Conservation (phyloP, 352 stramenopile genomes). For the Globisporangium spiculum region DNA sequence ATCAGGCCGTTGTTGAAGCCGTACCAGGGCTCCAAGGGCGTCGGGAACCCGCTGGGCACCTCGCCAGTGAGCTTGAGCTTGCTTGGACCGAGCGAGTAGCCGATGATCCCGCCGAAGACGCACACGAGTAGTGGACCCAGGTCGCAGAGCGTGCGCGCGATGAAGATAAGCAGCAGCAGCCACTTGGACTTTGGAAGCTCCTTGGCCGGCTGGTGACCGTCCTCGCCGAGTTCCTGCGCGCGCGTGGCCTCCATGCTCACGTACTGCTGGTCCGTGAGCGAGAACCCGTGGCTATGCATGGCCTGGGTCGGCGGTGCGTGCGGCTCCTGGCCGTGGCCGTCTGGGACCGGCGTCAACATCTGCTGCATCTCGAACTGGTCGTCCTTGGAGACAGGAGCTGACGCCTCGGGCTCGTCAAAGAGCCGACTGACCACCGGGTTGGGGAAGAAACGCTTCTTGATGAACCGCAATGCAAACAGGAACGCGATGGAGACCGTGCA, state of each 20-base stretch:
- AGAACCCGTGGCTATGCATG: conserved; percentile 32
- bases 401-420: conserved; percentile 21
- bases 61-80: conserved; percentile 65
- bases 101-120: conserved; percentile 53
- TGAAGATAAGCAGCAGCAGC: conserved; percentile 27
- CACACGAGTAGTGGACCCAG: conserved; percentile 74
- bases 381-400: not conserved
- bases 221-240: conserved; percentile 4
- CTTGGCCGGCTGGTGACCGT: conserved; percentile 1
- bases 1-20: conserved; percentile 43
- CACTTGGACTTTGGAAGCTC: conserved; percentile 20
- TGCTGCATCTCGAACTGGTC: conserved; percentile 15
- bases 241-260: conserved; percentile 28
- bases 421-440: conserved; percentile 28
- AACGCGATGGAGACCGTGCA: conserved; percentile 52
- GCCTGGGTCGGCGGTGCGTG: conserved; percentile 13
- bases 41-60: conserved; percentile 64
- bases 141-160: conserved; percentile 42
- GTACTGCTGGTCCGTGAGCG: conserved; percentile 44
- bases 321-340: conserved; percentile 6
- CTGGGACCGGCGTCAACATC: conserved; percentile 14
- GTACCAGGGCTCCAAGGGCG: conserved; percentile 42
- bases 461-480: conserved; percentile 40
- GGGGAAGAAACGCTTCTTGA: conserved; percentile 40
- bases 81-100: conserved; percentile 44